Conservation (phyloP, 257 asterid genomes). For the Craterostigma plantagineum region DNA sequence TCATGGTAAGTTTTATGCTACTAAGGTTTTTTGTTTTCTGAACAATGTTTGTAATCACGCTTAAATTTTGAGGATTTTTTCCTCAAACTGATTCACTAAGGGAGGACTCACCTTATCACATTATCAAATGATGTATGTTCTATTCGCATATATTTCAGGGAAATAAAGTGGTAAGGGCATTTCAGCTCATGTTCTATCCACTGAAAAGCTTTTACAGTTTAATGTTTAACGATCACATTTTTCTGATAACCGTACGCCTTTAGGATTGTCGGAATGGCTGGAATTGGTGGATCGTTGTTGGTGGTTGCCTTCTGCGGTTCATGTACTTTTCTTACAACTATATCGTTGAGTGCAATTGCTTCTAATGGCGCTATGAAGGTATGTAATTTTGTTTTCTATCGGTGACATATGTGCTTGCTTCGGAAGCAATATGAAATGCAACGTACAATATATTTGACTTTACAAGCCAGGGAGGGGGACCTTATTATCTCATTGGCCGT, state of each 20-base stretch:
- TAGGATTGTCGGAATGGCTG: constrained; percentile 99
- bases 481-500: constrained; percentile 97
- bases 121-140: constrained; percentile 1
- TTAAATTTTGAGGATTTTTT: too few relatives aligned
- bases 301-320: constrained; percentile 88
- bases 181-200: too few relatives aligned
- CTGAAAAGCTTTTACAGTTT: constrained; percentile 11
- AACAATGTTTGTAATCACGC: too few relatives aligned
- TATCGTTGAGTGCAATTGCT: constrained; percentile 95
- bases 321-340: constrained; percentile 88
- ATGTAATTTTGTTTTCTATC: constrained; percentile 6
- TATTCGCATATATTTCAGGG: too few relatives aligned
- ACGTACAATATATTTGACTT: not conserved
- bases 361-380: constrained; percentile 99
- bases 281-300: constrained; percentile 80
- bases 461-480: constrained; percentile 86
- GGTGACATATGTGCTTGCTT: not conserved
- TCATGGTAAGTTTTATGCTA: constrained; percentile 45
- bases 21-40: not conserved
- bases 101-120: not conserved
- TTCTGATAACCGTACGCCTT: too few relatives aligned
- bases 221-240: constrained; percentile 9
- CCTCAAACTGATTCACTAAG: too few relatives aligned
- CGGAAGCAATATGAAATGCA: too few relatives aligned
- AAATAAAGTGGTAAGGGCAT: too few relatives aligned